phyloP scores from a whole-genome alignment of 345 rosid species.

The sweet orange (Citrus sinensis) region DNA sequence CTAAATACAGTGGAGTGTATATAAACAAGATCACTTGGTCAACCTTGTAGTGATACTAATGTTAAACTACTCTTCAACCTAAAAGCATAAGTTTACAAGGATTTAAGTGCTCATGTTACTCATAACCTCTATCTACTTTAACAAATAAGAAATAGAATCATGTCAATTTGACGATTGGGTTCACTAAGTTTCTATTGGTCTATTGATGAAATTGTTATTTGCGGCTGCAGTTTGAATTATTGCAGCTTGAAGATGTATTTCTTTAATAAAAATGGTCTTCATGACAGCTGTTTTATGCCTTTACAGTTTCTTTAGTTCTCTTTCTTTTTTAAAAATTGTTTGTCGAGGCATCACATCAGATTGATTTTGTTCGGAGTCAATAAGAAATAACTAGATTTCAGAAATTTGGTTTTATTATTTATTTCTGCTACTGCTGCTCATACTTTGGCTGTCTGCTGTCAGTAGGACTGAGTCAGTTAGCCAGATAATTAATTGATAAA shows the following conservation, averaged over 20 bases:
- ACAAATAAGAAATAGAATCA: neutral
- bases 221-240: neutral
- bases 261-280: neutral
- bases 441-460: neutral
- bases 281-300: neutral
- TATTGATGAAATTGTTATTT: neutral
- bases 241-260: neutral
- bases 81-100: neutral
- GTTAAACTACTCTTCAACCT: neutral
- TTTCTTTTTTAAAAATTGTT: neutral
- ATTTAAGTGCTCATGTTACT: neutral
- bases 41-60: neutral
- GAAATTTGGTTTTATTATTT: neutral
- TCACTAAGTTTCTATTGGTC: neutral
- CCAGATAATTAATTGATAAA: neutral
- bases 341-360: neutral
- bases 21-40: neutral
- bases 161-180: neutral
- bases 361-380: neutral
- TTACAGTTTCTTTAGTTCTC: neutral
- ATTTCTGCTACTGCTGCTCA: neutral
- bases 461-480: neutral
- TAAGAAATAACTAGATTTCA: neutral
- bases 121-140: neutral
- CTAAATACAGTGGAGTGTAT: neutral